Evolutionary conservation across 2,329 filamentous ascomycete species (phyloP).

Genomic region (Diplodia corticola): DNA sequence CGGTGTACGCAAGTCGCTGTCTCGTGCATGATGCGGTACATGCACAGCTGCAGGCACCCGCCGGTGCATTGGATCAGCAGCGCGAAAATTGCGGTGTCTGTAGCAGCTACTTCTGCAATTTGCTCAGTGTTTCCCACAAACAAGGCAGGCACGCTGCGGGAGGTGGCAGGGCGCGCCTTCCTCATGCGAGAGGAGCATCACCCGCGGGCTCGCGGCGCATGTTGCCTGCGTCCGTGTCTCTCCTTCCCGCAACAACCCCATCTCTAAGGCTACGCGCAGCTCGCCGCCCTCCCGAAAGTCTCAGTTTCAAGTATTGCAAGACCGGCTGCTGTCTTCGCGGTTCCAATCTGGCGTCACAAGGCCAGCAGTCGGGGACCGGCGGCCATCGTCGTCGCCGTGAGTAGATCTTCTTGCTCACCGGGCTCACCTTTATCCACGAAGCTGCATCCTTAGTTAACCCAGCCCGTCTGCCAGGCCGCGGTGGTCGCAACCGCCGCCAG

Average conservation of each 20-base stretch:
- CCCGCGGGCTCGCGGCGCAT: neutral
- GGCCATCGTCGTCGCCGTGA: conserved; percentile 19
- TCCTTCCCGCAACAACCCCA: conserved; percentile 6
- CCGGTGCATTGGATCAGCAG: neutral
- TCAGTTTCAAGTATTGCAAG: neutral
- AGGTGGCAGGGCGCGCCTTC: neutral
- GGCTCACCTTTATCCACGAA: neutral
- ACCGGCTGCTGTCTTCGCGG: neutral
- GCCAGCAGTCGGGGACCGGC: neutral
- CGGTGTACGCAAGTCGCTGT: neutral
- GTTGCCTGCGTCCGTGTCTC: neutral
- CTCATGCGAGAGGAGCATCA: neutral
- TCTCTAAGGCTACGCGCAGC: neutral
- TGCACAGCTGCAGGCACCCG: conserved; percentile 1
- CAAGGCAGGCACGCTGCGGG: neutral
- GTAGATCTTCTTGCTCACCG: conserved; percentile 7
- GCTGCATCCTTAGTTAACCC: neutral
- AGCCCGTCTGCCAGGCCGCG: neutral
- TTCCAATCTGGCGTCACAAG: conserved; percentile 10
- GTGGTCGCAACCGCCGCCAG: conserved; percentile 25
- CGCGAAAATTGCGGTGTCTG: neutral
- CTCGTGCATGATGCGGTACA: neutral
- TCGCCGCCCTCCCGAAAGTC: neutral
- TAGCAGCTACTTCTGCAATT: neutral
- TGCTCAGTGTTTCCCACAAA: too few species aligned